phyloP scores from a whole-genome alignment of 1,284 basidiomycete species.

The Puccinia brachypodii region DNA sequence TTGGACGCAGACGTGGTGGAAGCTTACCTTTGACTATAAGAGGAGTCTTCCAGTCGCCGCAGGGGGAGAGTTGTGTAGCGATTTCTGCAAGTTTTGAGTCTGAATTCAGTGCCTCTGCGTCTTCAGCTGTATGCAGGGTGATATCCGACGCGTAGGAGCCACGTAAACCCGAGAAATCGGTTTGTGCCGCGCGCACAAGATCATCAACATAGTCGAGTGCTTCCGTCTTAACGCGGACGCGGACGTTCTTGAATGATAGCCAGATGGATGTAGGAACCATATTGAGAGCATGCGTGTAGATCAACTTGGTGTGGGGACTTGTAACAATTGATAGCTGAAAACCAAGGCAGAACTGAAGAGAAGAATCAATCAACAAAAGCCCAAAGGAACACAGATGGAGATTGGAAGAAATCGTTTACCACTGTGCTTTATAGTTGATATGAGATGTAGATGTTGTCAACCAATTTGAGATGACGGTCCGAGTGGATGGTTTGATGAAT shows the following conservation, averaged over 20 bases:
- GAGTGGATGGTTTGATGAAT: too few species aligned
- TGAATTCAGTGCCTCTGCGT: neutral
- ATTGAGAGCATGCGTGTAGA: neutral
- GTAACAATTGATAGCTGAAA: neutral
- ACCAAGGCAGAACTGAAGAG: neutral
- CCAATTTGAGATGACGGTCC: too few species aligned
- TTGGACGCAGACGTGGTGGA: neutral
- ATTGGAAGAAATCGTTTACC: too few species aligned
- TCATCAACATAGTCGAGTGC: neutral
- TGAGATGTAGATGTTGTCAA: too few species aligned
- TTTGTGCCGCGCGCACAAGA: neutral
- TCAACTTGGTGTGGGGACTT: neutral
- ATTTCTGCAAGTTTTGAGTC: neutral
- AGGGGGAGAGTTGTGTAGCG: neutral
- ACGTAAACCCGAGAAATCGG: neutral
- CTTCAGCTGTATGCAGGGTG: neutral
- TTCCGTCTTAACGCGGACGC: neutral
- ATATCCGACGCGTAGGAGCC: neutral
- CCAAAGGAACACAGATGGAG: neutral
- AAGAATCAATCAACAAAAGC: neutral
- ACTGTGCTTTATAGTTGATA: too few species aligned
- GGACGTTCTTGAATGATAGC: neutral
- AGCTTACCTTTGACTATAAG: constrained; percentile 4
- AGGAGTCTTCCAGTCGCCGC: neutral
- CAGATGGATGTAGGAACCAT: neutral